Percentiles rank a stretch among this genome's conserved stretches.
phyloP scores from a whole-genome alignment of 2,329 filamentous ascomycete genomes.

The Bipolaris sorokiniana region DNA sequence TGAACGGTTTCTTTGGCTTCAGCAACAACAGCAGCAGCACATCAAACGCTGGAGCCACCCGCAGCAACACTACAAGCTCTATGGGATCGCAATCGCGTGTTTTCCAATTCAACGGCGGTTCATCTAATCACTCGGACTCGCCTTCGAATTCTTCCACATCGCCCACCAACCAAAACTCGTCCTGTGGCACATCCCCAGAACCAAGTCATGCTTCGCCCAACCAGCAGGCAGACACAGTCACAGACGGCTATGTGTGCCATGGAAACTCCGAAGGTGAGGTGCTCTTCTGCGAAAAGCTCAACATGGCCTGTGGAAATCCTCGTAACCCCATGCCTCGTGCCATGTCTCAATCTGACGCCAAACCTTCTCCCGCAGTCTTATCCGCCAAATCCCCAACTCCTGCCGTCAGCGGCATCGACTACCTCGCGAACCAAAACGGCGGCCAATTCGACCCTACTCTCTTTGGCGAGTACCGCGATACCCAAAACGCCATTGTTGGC shows the following conservation, averaged over 20 bases:
- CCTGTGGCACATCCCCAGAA: constrained; percentile 79
- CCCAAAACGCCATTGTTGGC: constrained; percentile 78
- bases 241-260: constrained; percentile 55
- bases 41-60: constrained; percentile 18
- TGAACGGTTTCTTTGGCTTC: constrained; percentile 34
- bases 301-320: constrained; percentile 61
- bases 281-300: constrained; percentile 62
- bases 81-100: constrained; percentile 52
- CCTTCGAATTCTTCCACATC: constrained; percentile 60
- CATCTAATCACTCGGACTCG: constrained; percentile 56
- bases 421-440: constrained; percentile 79
- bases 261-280: constrained; percentile 59
- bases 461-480: constrained; percentile 90
- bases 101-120: constrained; percentile 59
- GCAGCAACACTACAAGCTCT: constrained; percentile 52
- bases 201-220: constrained; percentile 75
- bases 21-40: constrained; percentile 31
- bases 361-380: constrained; percentile 47
- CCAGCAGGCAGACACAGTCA: constrained; percentile 66
- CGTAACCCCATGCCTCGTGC: constrained; percentile 60
- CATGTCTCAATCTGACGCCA: constrained; percentile 52
- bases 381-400: constrained; percentile 40
- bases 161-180: constrained; percentile 58
- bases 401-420: constrained; percentile 66
- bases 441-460: constrained; percentile 89